Evolutionary conservation across 1,284 basidiomycete species (phyloP), one percentile per base, ranked within the genome.

Genomic region (Cutaneotrichosporon sp.): DNA sequence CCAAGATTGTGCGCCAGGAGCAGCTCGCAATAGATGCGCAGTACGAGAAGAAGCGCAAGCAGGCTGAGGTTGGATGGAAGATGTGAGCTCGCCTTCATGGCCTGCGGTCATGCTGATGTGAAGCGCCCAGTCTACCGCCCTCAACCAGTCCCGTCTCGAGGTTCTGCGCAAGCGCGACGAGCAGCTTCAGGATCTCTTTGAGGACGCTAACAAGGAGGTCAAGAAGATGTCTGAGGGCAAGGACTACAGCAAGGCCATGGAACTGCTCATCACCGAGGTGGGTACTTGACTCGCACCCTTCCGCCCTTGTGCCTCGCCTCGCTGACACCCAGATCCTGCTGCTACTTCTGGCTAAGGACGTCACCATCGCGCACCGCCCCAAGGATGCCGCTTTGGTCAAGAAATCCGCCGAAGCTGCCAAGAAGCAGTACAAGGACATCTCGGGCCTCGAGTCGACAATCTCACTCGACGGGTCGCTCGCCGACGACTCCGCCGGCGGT

Each of bases 1-100:
- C 91, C 51, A 94, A 90, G 77, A 86, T 96, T 55, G 92, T 97
- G 34, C 90, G 91, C 71, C 88, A 92, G 72, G 92, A 96, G 72
- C 87, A 90, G 57, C 84, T 88, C 60, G 84, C 89, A 24, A 93
- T 97, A 67, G 91, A 97, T 70, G 84, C 86, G 7, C 85, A 86
- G 61, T 90, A 85, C 70, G 91, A 94, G 76, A 93, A 94, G 84
- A 94, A 90, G 78, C 82, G 83, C 66, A 97, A 97, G 75, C 88
- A 88, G 56, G 86, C 85, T 19, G 88, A 96, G 73, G 85, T 90
- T 14, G 82, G 90, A 39, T 90, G 92, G 81, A 96, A 94, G 81
- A 97, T 97, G 91, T 93, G 71, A 59, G 85, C 76, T 10, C 2
- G 2, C 10, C 29, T 26, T 4, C 12, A 14, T 10, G 1, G 2